These are phyloP conservation scores for Sicyos baderoa DNA, from an alignment of 306 rosid genomes.

Conservation along the genomic window DNA sequence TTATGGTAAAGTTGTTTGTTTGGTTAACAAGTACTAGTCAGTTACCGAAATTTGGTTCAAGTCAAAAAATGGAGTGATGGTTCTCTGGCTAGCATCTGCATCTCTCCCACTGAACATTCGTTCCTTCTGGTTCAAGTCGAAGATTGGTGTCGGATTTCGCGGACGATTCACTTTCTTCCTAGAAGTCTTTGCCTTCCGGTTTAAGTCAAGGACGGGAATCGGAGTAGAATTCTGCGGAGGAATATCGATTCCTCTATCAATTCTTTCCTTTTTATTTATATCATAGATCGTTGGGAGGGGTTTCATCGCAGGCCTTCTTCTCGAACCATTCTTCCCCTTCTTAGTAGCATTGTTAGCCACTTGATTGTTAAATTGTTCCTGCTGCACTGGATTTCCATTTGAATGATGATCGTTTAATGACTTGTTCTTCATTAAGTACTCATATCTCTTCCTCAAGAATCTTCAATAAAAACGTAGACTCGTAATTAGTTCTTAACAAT, in stretches of 20 bases:
- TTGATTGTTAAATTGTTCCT: conserved; percentile 34
- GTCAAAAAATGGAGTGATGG: conserved; percentile 52
- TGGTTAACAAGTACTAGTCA: neutral
- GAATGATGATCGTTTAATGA: conserved; percentile 32
- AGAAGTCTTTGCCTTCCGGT: conserved; percentile 45
- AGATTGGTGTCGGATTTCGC: conserved; percentile 30
- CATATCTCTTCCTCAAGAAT: conserved; percentile 59
- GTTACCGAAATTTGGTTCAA: conserved; percentile 94
- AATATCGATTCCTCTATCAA: conserved; percentile 29
- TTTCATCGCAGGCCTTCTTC: conserved; percentile 37
- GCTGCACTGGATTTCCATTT: conserved; percentile 29
- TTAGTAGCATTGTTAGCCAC: conserved; percentile 19
- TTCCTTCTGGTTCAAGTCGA: conserved; percentile 58
- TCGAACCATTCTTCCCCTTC: conserved; percentile 43
- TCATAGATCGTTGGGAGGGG: conserved; percentile 17
- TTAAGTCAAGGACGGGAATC: conserved; percentile 47
- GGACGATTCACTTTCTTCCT: conserved; percentile 37
- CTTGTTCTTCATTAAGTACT: conserved; percentile 44
- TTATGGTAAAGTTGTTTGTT: neutral
- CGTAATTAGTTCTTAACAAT: neutral
- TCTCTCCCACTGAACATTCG: conserved; percentile 50
- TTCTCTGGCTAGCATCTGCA: conserved; percentile 52
- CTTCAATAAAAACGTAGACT: conserved; percentile 33
- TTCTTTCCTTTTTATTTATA: conserved; percentile 45
- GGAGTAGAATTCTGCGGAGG: conserved; percentile 34